Conservation (phyloP, 306 rosid species). For the Erythrophleum fordii region DNA sequence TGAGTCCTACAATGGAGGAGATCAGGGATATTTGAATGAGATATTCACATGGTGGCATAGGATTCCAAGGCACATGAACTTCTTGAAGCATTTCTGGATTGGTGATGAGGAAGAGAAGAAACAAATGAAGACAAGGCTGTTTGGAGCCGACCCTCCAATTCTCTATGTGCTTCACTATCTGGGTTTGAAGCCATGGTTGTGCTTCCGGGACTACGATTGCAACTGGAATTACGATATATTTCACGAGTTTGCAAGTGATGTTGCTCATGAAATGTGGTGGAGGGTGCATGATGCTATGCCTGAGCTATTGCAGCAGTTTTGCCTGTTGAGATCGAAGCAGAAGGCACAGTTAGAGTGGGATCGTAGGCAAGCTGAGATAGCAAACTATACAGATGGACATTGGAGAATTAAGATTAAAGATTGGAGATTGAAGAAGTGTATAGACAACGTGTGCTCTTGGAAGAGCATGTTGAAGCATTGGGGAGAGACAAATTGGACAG, state of each 20-base stretch:
- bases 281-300: slow-evolving; percentile 93
- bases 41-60: slow-evolving; percentile 98
- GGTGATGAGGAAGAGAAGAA: slow-evolving; percentile 88
- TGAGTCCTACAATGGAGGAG: slow-evolving; percentile 95
- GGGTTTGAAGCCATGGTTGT: slow-evolving; percentile 89
- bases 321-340: slow-evolving; percentile 76
- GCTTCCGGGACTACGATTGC: slow-evolving; percentile 90
- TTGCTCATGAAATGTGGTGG: slow-evolving; percentile 93
- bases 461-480: slow-evolving; percentile 88
- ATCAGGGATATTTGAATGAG: slow-evolving; percentile 90
- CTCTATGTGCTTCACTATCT: slow-evolving; percentile 86
- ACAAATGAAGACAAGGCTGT: slow-evolving; percentile 71
- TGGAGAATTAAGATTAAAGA: slow-evolving; percentile 75
- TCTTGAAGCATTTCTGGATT: slow-evolving; percentile 92
- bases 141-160: slow-evolving; percentile 84
- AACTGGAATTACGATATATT: slow-evolving; percentile 85
- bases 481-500: slow-evolving; percentile 99
- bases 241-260: slow-evolving; percentile 91
- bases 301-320: slow-evolving; percentile 76
- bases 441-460: slow-evolving; percentile 82
- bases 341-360: slow-evolving; percentile 96
- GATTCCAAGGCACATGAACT: slow-evolving; percentile 94
- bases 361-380: slow-evolving; percentile 72
- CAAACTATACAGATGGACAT: slow-evolving; percentile 80
- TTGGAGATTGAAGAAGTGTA: slow-evolving; percentile 64